Evolutionary conservation across 176 grass and related monocot species (phyloP), one percentile per base, ranked within the genome.

Genomic region (Cenchrus purpureus): DNA sequence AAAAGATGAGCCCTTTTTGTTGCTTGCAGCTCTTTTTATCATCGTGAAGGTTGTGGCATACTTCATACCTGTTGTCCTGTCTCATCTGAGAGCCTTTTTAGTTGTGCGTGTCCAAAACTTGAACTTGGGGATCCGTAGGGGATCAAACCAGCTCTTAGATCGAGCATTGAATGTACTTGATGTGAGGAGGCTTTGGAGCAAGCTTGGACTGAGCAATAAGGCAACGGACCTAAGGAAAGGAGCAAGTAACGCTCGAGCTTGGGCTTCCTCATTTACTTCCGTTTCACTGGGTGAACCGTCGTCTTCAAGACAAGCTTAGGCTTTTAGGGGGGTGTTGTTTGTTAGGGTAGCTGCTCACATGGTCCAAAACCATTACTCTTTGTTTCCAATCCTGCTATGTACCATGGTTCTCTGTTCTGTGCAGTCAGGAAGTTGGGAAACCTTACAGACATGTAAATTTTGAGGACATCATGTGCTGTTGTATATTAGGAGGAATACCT

Each of bases 191-290:
- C 84, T 97, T 50, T 88, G 91, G 82, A 91, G 86, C 91, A 94
- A 90, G 72, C 51, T 97, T 77, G 86, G 89, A 81, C 74, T 97
- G 71, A 71, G 82, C 64, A 92, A 90, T 60, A 92, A 92, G 78
- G 88, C 88, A 63, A 89, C 91, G 19, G 89, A 83, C 49, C 76
- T 98, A 70, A 85, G 86, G 73, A 94, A 90, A 79, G 91, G 96
- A 16, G 93, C 91, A 1, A 98, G 80, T 78, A 98, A 93, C 72
- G 96, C 96, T 53, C 87, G 87, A 11, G 93, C 92, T 42, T 98
- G 93, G 96, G 93, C 96, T 61, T 98, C 96, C 37, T 92, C 93
- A 1, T 89, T 98, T 87, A 20, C 95, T 75, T 98, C 95, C 48
- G 93, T 98, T 77, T 95, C 96, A 25, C 86, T 95, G 12, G 93